Evolutionary conservation across 768 basidiomycete species (phyloP).

Genomic region (Stropharia rugosoannulata): DNA sequence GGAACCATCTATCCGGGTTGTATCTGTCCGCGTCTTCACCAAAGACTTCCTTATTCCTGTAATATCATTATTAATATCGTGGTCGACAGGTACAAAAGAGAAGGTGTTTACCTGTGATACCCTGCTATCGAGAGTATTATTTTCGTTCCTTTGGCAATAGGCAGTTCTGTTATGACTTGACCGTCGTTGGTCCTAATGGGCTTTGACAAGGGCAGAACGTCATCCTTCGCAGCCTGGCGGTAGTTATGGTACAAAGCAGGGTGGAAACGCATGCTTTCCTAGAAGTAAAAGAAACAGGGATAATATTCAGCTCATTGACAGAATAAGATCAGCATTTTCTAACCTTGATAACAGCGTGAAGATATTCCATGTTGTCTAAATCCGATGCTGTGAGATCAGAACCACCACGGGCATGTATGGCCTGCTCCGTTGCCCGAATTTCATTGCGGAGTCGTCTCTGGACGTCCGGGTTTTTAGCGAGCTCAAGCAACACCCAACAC

Average conservation of each 20-base stretch:
- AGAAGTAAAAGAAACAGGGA: neutral
- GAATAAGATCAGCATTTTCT: neutral
- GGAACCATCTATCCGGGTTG: constrained; percentile 59
- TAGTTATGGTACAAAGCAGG: constrained; percentile 54
- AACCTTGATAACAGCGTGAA: constrained; percentile 49
- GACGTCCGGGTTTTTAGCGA: constrained; percentile 54
- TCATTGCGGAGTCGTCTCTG: constrained; percentile 66
- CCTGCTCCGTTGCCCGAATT: constrained; percentile 37
- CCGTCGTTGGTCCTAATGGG: constrained; percentile 49
- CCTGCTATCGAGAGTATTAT: constrained; percentile 52
- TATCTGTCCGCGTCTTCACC: constrained; percentile 56
- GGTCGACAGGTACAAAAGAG: neutral
- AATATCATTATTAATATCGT: neutral
- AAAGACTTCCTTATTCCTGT: constrained; percentile 48
- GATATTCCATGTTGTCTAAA: constrained; percentile 49
- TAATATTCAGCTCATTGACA: neutral
- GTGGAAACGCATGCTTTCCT: constrained; percentile 55
- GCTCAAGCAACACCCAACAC: constrained; percentile 62
- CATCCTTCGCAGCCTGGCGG: constrained; percentile 50
- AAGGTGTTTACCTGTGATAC: constrained; percentile 46
- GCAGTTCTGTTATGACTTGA: constrained; percentile 38
- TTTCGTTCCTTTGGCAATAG: constrained; percentile 49
- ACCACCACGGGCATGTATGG: constrained; percentile 33
- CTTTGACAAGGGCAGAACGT: constrained; percentile 56
- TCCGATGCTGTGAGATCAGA: constrained; percentile 44